Evolutionary conservation across 495 filamentous ascomycete species (phyloP).

Genomic region (Penicillium argentinense): DNA sequence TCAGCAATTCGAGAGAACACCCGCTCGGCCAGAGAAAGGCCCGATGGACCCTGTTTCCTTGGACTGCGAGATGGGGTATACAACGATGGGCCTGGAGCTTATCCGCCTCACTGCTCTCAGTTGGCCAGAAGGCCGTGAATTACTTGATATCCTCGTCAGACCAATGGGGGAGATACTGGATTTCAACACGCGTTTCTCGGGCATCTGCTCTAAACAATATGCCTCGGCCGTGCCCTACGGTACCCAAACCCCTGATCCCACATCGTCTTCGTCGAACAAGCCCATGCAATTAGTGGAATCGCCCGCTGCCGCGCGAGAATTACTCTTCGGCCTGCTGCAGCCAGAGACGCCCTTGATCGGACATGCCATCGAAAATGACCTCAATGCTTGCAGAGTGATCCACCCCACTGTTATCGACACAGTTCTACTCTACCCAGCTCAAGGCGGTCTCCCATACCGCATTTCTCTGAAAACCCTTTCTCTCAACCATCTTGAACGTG

Average conservation of each 20-base stretch:
- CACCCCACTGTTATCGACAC: constrained; percentile 88
- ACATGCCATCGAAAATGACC: constrained; percentile 93
- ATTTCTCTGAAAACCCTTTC: constrained; percentile 71
- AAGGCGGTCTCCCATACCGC: constrained; percentile 68
- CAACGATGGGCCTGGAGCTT: constrained; percentile 79
- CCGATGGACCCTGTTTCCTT: constrained; percentile 63
- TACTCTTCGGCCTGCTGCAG: constrained; percentile 69
- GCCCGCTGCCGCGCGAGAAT: constrained; percentile 65
- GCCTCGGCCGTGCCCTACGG: constrained; percentile 64
- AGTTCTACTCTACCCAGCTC: constrained; percentile 78
- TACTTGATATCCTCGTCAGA: constrained; percentile 83
- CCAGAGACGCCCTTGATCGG: constrained; percentile 82
- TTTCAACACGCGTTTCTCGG: constrained; percentile 86
- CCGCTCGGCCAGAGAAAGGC: constrained; percentile 49
- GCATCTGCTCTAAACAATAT: constrained; percentile 74
- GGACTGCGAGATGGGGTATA: constrained; percentile 98
- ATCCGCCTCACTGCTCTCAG: constrained; percentile 82
- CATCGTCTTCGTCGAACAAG: constrained; percentile 7
- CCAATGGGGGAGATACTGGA: constrained; percentile 85
- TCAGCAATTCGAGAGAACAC: constrained; percentile 78
- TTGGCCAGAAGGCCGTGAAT: constrained; percentile 73
- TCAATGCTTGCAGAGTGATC: constrained; percentile 78
- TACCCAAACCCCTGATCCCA: constrained; percentile 5
- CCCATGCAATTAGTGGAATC: constrained; percentile 67
- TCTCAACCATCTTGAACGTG: constrained; percentile 60